Percentiles rank a stretch among this genome's conserved stretches.
These are phyloP conservation scores for Claviceps africana DNA, from an alignment of 2,329 filamentous ascomycete genomes.

Conservation along the genomic window DNA sequence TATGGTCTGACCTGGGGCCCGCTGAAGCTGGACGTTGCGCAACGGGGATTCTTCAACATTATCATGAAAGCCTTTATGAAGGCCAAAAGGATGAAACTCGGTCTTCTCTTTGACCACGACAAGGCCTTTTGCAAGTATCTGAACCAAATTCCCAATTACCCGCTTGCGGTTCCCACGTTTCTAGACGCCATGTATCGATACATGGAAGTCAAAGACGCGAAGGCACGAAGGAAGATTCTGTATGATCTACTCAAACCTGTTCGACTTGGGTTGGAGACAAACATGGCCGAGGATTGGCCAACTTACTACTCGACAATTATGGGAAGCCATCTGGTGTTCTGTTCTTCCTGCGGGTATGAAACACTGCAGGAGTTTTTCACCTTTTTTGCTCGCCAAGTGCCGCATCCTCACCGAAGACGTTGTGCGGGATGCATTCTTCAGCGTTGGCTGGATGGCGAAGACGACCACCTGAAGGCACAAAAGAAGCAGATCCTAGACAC, in stretches of 20 bases:
- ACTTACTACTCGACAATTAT: slow-evolving; percentile 14
- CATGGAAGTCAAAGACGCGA: neutral
- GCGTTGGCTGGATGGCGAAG: slow-evolving; percentile 15
- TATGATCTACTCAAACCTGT: slow-evolving; percentile 23
- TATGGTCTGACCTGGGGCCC: slow-evolving; percentile 20
- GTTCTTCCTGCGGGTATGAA: slow-evolving; percentile 22
- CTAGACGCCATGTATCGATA: slow-evolving; percentile 21
- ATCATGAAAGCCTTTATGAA: slow-evolving; percentile 23
- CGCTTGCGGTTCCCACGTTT: slow-evolving; percentile 16
- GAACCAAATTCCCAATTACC: slow-evolving; percentile 15
- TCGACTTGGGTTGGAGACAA: slow-evolving; percentile 12
- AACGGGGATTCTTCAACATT: slow-evolving; percentile 20
- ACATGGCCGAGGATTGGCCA: slow-evolving; percentile 10
- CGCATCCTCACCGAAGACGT: slow-evolving; percentile 7
- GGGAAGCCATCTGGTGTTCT: slow-evolving; percentile 15
- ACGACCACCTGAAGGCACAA: slow-evolving; percentile 14
- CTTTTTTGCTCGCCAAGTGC: neutral
- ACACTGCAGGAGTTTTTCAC: slow-evolving; percentile 19
- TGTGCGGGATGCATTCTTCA: slow-evolving; percentile 20
- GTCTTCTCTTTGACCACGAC: slow-evolving; percentile 16
- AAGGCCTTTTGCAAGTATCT: slow-evolving; percentile 19
- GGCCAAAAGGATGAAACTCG: slow-evolving; percentile 15
- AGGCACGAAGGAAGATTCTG: slow-evolving; percentile 9
- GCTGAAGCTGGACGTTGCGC: slow-evolving; percentile 12
- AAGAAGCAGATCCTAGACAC: slow-evolving; percentile 8